phyloP scores from a whole-genome alignment of 495 filamentous ascomycete genomes.

The Tuber brumale region DNA sequence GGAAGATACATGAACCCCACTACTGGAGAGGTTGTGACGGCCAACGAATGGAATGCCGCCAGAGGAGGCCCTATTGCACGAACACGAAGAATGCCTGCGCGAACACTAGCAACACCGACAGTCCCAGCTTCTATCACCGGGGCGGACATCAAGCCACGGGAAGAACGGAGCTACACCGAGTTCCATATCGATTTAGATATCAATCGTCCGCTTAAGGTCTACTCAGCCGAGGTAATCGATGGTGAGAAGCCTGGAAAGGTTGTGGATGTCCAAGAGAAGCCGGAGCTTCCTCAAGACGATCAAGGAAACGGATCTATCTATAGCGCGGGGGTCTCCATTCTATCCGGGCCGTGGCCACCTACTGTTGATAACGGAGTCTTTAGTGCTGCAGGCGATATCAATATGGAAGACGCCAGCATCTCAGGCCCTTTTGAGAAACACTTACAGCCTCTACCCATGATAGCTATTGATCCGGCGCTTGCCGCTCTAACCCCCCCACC shows the following conservation, averaged over 20 bases:
- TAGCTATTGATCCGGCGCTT: constrained; percentile 36
- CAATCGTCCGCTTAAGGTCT: constrained; percentile 67
- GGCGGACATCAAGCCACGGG: constrained; percentile 88
- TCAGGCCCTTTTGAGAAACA: constrained; percentile 21
- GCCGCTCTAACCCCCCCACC: constrained; percentile 32
- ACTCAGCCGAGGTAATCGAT: constrained; percentile 78
- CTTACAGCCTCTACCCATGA: constrained; percentile 10
- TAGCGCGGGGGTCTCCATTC: not conserved
- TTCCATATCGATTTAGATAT: constrained; percentile 93
- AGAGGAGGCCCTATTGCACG: constrained; percentile 45
- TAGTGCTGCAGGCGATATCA: constrained; percentile 21
- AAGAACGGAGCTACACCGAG: constrained; percentile 94
- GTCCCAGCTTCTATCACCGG: constrained; percentile 69
- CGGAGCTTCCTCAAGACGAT: constrained; percentile 13
- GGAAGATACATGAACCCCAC: constrained; percentile 62
- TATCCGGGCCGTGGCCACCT: not conserved
- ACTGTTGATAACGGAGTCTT: constrained; percentile 4
- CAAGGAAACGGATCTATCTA: constrained; percentile 7
- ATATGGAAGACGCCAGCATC: constrained; percentile 30
- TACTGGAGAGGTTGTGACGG: constrained; percentile 43
- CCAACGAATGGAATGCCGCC: constrained; percentile 47
- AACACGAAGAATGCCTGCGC: constrained; percentile 43
- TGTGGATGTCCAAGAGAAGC: constrained; percentile 38
- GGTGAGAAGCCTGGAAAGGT: constrained; percentile 41
- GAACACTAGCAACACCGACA: constrained; percentile 46